Percentiles rank a stretch among this genome's conserved stretches.
These are phyloP conservation scores for Camellia sinensis DNA, from an alignment of 148 eudicot genomes.

Conservation along the genomic window DNA sequence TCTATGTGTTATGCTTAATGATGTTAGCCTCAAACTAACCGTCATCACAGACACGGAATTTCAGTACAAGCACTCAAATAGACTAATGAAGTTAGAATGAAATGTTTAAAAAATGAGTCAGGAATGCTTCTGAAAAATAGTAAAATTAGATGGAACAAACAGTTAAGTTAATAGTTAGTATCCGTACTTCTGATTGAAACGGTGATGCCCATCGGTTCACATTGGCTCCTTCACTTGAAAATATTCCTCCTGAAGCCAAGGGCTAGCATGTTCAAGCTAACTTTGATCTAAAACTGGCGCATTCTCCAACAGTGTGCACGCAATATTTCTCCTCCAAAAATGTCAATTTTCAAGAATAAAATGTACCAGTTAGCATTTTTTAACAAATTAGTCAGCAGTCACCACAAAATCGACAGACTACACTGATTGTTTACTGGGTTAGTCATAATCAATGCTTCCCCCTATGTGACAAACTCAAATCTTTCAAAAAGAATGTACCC, in stretches of 20 bases:
- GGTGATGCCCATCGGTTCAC: conserved; percentile 97
- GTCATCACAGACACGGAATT: conserved; percentile 45
- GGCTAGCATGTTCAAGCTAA: conserved; percentile 98
- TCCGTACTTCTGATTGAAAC: conserved; percentile 98
- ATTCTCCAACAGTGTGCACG: conserved; percentile 99
- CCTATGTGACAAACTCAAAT: conserved; percentile 11
- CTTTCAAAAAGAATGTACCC: conserved; percentile 2
- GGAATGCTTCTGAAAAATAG: conserved; percentile 49
- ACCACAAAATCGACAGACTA: conserved; percentile 64
- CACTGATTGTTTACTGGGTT: conserved; percentile 38
- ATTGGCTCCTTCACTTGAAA: conserved; percentile 86
- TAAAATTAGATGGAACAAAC: conserved; percentile 67
- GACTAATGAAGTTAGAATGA: conserved; percentile 53
- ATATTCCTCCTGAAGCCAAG: conserved; percentile 94
- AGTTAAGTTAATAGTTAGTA: conserved; percentile 97
- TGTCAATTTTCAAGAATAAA: conserved; percentile 95
- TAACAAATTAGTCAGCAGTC: conserved; percentile 60
- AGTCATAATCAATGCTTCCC: conserved; percentile 37
- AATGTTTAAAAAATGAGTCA: conserved; percentile 43
- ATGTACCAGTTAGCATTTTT: conserved; percentile 94
- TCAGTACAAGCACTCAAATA: conserved; percentile 31
- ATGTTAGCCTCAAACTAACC: conserved; percentile 73
- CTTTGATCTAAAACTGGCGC: conserved; percentile 97
- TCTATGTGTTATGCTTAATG: conserved; percentile 30
- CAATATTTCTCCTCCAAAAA: conserved; percentile 97